phyloP scores from a whole-genome alignment of 2,329 filamentous ascomycete species.

The Trichoderma asperellum region DNA sequence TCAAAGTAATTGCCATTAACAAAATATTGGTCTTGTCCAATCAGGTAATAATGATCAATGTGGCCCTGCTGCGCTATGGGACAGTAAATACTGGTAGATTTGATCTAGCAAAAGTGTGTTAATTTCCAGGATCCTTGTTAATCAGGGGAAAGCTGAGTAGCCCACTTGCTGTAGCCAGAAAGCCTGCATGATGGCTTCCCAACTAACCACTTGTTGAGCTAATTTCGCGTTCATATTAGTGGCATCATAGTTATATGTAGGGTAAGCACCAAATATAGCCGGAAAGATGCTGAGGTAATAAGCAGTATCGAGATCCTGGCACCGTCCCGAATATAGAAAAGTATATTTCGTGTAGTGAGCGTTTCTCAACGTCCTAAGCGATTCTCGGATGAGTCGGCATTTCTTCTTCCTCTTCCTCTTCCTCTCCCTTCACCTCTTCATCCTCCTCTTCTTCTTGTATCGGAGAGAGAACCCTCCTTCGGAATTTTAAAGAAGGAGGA shows the following conservation, averaged over 20 bases:
- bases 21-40: not conserved
- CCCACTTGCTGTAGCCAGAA: not conserved
- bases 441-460: not conserved
- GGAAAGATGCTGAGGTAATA: not conserved
- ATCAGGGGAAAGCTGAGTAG: not conserved
- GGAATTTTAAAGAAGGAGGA: not conserved
- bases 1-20: not conserved
- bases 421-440: not conserved
- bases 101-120: not conserved
- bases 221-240: not conserved
- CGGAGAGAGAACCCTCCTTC: not conserved
- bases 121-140: not conserved
- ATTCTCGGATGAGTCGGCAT: not conserved
- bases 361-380: not conserved
- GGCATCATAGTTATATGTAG: not conserved
- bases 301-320: not conserved
- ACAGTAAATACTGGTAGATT: not conserved
- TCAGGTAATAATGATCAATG: too few species aligned
- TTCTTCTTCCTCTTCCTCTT: not conserved
- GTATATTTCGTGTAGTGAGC: not conserved
- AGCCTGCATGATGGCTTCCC: not conserved
- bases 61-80: not conserved
- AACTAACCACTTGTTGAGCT: not conserved
- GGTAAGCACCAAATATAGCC: not conserved
- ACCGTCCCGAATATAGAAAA: too few species aligned